phyloP scores from a whole-genome alignment of 73 alveolate genomes.

The Paramecium pentaurelia region DNA sequence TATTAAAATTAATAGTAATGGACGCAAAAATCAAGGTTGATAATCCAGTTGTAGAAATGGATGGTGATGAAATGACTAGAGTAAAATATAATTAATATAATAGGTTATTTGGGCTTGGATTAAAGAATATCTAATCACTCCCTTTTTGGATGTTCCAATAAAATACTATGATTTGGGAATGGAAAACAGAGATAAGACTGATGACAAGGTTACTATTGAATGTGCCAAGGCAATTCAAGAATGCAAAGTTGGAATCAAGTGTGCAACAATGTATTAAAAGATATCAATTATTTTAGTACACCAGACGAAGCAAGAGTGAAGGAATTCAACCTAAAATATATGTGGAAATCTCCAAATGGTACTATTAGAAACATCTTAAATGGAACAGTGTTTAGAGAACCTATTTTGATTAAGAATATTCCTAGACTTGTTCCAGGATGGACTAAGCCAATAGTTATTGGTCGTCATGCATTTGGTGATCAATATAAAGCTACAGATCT shows the following conservation, averaged over 20 bases:
- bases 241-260: constrained; percentile 84
- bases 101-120: constrained; percentile 69
- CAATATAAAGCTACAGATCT: constrained; percentile 82
- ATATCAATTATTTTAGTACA: constrained; percentile 37
- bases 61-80: constrained; percentile 78
- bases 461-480: constrained; percentile 87
- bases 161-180: constrained; percentile 85
- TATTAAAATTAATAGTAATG: not conserved
- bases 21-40: constrained; percentile 67
- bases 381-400: constrained; percentile 91
- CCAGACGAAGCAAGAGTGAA: constrained; percentile 85
- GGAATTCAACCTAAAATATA: constrained; percentile 77
- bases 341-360: constrained; percentile 91
- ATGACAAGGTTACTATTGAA: constrained; percentile 83
- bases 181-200: constrained; percentile 81
- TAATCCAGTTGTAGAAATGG: constrained; percentile 83
- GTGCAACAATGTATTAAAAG: constrained; percentile 77
- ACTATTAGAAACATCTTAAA: constrained; percentile 81
- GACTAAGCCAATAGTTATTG: constrained; percentile 84
- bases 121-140: constrained; percentile 74
- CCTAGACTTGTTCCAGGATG: constrained; percentile 88
- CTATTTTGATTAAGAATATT: constrained; percentile 75
- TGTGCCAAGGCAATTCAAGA: constrained; percentile 82
- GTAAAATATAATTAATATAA: not conserved
- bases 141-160: constrained; percentile 79